Percentiles rank a stretch among this genome's conserved stretches.
Evolutionary conservation across 1,284 basidiomycete genomes (phyloP).

Genomic region (Cryptococcus sp.): DNA sequence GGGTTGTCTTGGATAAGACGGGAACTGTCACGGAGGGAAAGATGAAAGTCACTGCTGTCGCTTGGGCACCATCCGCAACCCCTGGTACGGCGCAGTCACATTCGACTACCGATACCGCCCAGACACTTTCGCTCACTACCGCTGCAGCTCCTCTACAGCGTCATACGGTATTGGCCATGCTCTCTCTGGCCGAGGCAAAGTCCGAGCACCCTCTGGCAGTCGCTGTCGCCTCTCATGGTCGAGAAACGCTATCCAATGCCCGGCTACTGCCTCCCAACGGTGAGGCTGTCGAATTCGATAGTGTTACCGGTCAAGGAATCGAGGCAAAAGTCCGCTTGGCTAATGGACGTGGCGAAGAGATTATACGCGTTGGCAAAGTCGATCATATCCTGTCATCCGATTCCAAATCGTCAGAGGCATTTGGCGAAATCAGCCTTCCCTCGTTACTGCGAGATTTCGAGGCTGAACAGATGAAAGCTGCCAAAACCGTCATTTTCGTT

Average conservation of each 20-base stretch:
- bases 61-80: conserved; percentile 60
- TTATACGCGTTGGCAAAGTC: conserved; percentile 68
- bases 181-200: conserved; percentile 78
- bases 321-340: conserved; percentile 60
- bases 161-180: conserved; percentile 68
- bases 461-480: conserved; percentile 60
- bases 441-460: conserved; percentile 65
- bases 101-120: conserved; percentile 19
- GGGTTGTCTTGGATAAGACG: conserved; percentile 93
- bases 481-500: conserved; percentile 80
- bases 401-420: conserved; percentile 26
- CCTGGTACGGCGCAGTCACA: conserved; percentile 9
- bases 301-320: conserved; percentile 83
- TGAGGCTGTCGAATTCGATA: conserved; percentile 65
- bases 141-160: conserved; percentile 49
- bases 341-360: conserved; percentile 40
- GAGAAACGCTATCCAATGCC: conserved; percentile 57
- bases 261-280: conserved; percentile 51
- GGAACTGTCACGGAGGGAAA: conserved; percentile 92
- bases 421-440: conserved; percentile 36
- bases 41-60: conserved; percentile 65
- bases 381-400: conserved; percentile 55
- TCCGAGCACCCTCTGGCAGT: conserved; percentile 96
- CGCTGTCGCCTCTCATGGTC: conserved; percentile 78
- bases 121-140: conserved; percentile 42